Base-by-base conservation (phyloP, 306 rosid species). In the Abrus pulchellus region DNA sequence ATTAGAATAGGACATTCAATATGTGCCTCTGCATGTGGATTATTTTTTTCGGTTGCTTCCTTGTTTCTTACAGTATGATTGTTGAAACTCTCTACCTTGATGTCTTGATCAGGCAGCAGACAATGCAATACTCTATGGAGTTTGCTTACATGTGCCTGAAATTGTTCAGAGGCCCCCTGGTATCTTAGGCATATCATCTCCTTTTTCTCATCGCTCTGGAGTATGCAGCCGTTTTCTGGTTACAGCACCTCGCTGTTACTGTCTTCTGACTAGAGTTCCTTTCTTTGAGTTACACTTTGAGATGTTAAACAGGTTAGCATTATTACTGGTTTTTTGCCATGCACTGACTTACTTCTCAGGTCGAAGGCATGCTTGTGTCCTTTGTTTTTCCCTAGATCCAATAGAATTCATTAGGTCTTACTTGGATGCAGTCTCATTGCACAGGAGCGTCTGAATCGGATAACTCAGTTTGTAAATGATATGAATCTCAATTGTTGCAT, bases 201-300 rank as follows among this genome's bases (percentile, higher is more conserved):
- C 94, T 66, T 70, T 53, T 85, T 83, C 92, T 86, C 86, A 62
- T 76, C 79, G 92, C 62, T 66, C 92, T 38, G 86, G 86, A 82
- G 41, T 78, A 63, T 82, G 79, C 93, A 87, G 88, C 83, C 98
- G 96, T 20, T 93, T 91, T 90, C 84, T 95, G 89, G 99, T 93
- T 87, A 90, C 99, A 68, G 99, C 94, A 41, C 96, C 97, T 67
- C 99, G 99, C 67, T 95, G 99, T 84, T 95, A 95, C 85, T 95
- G 99, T 87, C 83, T 93, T 68, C 87, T 95, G 70, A 90, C 99
- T 4, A 93, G 89, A 83, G 86, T 83, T 87, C 98, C 99, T 68
- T 95, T 91, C 90, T 93, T 95, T 75, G 97, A 91, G 85, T 88
- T 91, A 83, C 99, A 95, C 81, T 95, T 85, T 55, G 98, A 91